Conservation (phyloP, 768 basidiomycete genomes). For the Trichaptum fuscoviolaceum region DNA sequence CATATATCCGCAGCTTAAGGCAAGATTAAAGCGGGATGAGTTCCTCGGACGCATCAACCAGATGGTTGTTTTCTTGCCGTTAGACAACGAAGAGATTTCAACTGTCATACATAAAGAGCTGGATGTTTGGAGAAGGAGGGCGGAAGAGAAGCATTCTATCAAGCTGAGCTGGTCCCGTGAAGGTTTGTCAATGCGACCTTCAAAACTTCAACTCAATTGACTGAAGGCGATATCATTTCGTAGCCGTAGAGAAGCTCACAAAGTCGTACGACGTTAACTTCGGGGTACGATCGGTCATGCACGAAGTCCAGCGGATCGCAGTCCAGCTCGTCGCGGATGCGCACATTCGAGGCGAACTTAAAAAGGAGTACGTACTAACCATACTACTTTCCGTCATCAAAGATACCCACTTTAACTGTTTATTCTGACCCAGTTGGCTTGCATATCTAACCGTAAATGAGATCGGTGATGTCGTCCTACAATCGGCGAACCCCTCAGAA, state of each 20-base stretch:
- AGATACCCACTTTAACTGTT: background rate
- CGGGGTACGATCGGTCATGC: constrained; percentile 1
- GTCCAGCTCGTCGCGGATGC: background rate
- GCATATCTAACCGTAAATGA: background rate
- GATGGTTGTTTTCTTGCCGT: constrained; percentile 24
- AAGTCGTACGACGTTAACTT: constrained; percentile 4
- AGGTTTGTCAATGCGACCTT: background rate
- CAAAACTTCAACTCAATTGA: background rate
- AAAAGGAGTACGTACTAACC: background rate
- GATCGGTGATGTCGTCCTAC: background rate
- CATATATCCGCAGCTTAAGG: constrained; percentile 27
- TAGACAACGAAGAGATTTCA: background rate
- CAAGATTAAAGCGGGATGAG: constrained; percentile 20
- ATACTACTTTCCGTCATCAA: no score
- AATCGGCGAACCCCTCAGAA: background rate
- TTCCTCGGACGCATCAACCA: constrained; percentile 35
- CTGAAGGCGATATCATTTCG: background rate
- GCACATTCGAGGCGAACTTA: constrained; percentile 1
- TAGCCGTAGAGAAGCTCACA: background rate
- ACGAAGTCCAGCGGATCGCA: background rate
- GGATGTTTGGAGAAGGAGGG: background rate
- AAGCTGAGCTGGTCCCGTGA: constrained; percentile 2
- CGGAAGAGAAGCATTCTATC: constrained; percentile 1
- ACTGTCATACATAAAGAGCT: constrained; percentile 1
- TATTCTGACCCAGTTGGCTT: background rate